These are phyloP conservation scores for Hirsutella rhossiliensis DNA, from an alignment of 2,329 filamentous ascomycete species.

Conservation along the genomic window DNA sequence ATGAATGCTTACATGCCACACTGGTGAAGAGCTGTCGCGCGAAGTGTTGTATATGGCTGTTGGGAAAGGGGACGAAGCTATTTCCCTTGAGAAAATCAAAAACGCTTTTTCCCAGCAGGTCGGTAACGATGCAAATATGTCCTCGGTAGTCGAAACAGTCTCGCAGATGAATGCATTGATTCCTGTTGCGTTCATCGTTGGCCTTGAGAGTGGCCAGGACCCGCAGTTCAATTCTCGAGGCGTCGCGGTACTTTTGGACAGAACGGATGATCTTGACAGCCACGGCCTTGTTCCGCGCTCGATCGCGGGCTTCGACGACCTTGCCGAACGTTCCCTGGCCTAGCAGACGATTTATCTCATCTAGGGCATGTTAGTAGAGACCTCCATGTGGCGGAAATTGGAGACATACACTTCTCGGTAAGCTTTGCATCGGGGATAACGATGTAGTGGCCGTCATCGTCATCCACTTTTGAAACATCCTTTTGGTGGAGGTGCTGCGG, in stretches of 20 bases:
- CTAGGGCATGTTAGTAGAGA: slow-evolving; percentile 29
- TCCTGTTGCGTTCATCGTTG: slow-evolving; percentile 84
- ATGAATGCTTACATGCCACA: slow-evolving; percentile 71
- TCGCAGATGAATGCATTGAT: slow-evolving; percentile 90
- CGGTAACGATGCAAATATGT: slow-evolving; percentile 81
- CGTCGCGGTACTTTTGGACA: slow-evolving; percentile 95
- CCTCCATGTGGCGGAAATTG: too few relatives aligned
- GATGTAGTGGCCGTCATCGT: slow-evolving; percentile 95
- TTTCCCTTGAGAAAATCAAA: slow-evolving; percentile 98
- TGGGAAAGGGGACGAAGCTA: slow-evolving; percentile 90
- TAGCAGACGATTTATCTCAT: slow-evolving; percentile 78
- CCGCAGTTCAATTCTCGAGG: slow-evolving; percentile 84
- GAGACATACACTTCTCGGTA: slow-evolving; percentile 75
- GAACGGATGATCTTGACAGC: slow-evolving; percentile 98
- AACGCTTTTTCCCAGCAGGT: slow-evolving; percentile 80
- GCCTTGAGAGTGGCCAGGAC: slow-evolving; percentile 85
- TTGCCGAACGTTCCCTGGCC: slow-evolving; percentile 98
- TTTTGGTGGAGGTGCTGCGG: slow-evolving; percentile 29
- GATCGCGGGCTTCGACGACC: slow-evolving; percentile 85
- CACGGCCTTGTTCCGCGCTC: slow-evolving; percentile 61
- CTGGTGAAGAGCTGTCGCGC: slow-evolving; percentile 94
- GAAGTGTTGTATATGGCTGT: slow-evolving; percentile 96
- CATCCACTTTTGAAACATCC: slow-evolving; percentile 65
- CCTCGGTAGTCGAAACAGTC: slow-evolving; percentile 97
- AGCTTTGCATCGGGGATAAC: slow-evolving; percentile 77